Base-by-base conservation (phyloP, 371 early-diverging fungal genomes). In the Rhizopus arrhizus region DNA sequence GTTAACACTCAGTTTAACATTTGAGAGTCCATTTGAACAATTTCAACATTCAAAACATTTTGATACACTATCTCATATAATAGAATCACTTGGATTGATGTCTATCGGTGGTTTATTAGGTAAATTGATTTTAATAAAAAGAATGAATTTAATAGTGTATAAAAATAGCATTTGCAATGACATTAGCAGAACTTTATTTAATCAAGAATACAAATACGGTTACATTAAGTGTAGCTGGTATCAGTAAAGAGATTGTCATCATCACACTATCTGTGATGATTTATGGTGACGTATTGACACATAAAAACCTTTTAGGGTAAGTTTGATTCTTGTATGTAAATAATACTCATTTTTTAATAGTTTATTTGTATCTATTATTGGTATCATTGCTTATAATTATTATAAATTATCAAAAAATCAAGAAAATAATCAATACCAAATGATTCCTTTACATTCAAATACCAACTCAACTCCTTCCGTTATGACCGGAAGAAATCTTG, bases 191-290 rank as follows among this genome's bases (percentile, higher is more conserved):
- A 67, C 92, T 88, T 62, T 72, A 83, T 55, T 68, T 95, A 42
- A 93, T 96, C 56, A 80, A 88, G 53, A 82, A 76, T 48, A 95
- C 95, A 2, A 89, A 88, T 9, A 92, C 91, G 0, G 84, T 95
- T 4, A 93, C 96, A 0, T 71, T 95, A 42, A 91, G 92, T 15
- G 88, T 95, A 0, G 92, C 92, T 3, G 96, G 96, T 10, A 93
- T 94, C 59, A 80, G 87, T 57, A 95, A 94, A 59, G 88, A 82
- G 47, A 77, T 82, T 61, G 80, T 82, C 0, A 68, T 82, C 32
- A 80, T 82, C 32, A 70, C 75, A 11, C 59, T 82, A 12, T 78
- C 81, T 16, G 77, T 80, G 29, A 32, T 82, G 45, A 80, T 82
- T 13, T 82, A 80, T 68, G 83, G 81, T n/a, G 83, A 82, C 46